phyloP scores from a whole-genome alignment of 1,284 basidiomycete species.

The Stereum hirsutum region DNA sequence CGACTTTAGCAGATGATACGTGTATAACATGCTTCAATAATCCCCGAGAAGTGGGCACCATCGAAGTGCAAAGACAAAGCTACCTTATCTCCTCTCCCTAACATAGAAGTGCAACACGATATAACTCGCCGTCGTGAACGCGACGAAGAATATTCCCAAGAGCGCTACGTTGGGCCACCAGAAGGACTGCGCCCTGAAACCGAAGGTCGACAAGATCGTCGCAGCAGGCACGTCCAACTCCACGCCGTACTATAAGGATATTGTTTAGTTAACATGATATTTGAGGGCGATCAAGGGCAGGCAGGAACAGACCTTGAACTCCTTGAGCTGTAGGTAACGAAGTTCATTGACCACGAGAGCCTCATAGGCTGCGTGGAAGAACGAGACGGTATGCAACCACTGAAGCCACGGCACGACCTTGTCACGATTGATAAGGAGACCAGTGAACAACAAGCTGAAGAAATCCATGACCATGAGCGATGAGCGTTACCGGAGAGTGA shows the following conservation, averaged over 20 bases:
- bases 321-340: conserved; percentile 86
- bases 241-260: conserved; percentile 66
- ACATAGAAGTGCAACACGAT: conserved; percentile 81
- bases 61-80: no score
- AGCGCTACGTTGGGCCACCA: conserved; percentile 92
- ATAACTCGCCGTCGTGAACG: conserved; percentile 70
- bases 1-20: no score
- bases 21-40: no score
- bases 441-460: conserved; percentile 87
- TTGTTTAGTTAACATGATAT: background rate
- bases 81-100: conserved; percentile 82
- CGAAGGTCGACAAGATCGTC: conserved; percentile 85
- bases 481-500: background rate
- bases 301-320: conserved; percentile 61
- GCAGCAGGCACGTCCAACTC: conserved; percentile 93
- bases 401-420: conserved; percentile 64
- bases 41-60: no score
- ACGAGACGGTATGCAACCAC: conserved; percentile 88
- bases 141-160: conserved; percentile 75
- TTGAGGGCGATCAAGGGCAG: background rate
- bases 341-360: conserved; percentile 94
- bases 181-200: conserved; percentile 86
- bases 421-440: conserved; percentile 90
- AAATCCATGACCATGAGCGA: background rate
- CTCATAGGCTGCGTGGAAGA: conserved; percentile 99